Conservation (phyloP, 2,329 filamentous ascomycete species). For the Botrytis squamosa region DNA sequence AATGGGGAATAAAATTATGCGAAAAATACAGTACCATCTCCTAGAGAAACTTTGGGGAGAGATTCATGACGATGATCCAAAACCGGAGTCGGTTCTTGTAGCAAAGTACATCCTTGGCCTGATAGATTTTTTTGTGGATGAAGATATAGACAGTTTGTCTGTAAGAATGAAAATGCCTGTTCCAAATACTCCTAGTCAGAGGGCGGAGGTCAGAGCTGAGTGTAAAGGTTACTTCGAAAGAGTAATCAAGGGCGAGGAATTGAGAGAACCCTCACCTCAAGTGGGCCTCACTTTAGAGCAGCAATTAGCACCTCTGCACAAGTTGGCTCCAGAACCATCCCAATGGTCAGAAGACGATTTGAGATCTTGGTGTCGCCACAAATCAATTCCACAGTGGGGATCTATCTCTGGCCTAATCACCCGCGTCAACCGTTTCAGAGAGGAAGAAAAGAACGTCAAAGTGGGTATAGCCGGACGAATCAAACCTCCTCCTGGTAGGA, state of each 20-base stretch:
- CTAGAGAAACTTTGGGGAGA: conserved; percentile 10
- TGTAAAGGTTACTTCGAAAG: background rate
- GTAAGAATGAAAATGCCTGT: background rate
- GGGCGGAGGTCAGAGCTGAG: background rate
- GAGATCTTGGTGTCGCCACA: conserved; percentile 17
- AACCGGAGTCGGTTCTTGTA: background rate
- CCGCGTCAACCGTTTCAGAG: conserved; percentile 14
- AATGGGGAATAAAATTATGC: background rate
- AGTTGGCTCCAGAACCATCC: conserved; percentile 9
- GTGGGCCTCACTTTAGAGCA: background rate
- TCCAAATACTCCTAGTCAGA: background rate
- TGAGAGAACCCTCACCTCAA: background rate
- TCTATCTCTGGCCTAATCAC: background rate
- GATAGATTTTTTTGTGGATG: conserved; percentile 1
- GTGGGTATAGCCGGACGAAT: conserved; percentile 3
- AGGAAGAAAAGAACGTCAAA: conserved; percentile 6
- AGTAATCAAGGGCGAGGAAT: background rate
- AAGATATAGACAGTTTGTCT: background rate
- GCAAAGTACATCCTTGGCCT: background rate
- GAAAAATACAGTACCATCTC: conserved; percentile 8
- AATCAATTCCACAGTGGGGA: conserved; percentile 17
- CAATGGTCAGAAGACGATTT: conserved; percentile 16
- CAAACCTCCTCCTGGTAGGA: background rate
- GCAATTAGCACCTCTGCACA: background rate
- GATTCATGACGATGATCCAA: background rate